Conservation (phyloP, 805 yeast species). For the Metschnikowia orientalis region DNA sequence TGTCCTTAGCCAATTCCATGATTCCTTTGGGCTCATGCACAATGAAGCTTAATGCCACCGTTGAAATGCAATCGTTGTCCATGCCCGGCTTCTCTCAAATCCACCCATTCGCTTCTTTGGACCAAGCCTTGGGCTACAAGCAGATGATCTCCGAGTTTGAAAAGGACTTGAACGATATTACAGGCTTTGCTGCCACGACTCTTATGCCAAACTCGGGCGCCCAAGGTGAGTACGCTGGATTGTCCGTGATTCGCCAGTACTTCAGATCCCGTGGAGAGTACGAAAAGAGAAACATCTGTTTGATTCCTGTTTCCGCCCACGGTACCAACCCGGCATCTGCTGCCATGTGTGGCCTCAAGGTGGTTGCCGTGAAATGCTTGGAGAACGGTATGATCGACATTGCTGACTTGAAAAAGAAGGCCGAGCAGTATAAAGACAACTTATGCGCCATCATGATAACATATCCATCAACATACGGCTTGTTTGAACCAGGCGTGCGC, state of each 20-base stretch:
- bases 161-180: conserved; percentile 80
- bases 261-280: conserved; percentile 64
- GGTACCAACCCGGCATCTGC: conserved; percentile 99
- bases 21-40: conserved; percentile 97
- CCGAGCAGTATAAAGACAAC: conserved; percentile 58
- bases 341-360: conserved; percentile 93
- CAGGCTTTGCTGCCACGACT: conserved; percentile 89
- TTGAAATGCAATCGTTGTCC: conserved; percentile 88
- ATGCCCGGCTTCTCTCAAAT: conserved; percentile 88
- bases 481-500: conserved; percentile 88
- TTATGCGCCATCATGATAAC: conserved; percentile 95
- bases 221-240: conserved; percentile 95
- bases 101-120: conserved; percentile 89
- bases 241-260: conserved; percentile 78
- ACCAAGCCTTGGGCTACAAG: conserved; percentile 85
- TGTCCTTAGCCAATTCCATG: conserved; percentile 94
- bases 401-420: conserved; percentile 67
- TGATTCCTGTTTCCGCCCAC: conserved; percentile 96
- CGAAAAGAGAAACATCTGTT: conserved; percentile 71
- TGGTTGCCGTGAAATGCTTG: conserved; percentile 85
- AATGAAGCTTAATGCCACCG: conserved; percentile 94
- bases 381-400: conserved; percentile 83
- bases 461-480: conserved; percentile 95
- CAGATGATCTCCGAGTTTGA: conserved; percentile 75
- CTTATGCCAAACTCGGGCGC: conserved; percentile 98